Evolutionary conservation across 768 basidiomycete genomes (phyloP), one percentile per base, ranked within the genome.

Genomic region (Mrakia gelida): DNA sequence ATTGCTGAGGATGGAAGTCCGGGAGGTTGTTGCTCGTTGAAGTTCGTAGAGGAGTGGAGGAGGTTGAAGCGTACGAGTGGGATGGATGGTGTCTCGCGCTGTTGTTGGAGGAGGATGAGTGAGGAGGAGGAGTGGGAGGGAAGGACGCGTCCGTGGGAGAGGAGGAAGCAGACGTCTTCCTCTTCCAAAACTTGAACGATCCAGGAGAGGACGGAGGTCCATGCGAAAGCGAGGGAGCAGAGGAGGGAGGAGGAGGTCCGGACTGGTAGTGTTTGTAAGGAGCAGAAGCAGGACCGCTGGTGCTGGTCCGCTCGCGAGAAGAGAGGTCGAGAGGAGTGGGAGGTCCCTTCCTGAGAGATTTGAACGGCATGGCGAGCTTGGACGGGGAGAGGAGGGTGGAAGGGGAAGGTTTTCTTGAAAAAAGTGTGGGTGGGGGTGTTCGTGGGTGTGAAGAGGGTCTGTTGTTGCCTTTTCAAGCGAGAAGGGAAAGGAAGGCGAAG

Each of bases 151-250:
- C 67, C 67, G 67, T 70, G 2, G 67, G 67, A 2, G 65, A 67
- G 16, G 38, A 70, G 10, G n/a, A 30, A 13, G 71, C 28, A 7
- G 45, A 52, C 52, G 72, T 38, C 72, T 73, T 73, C 21, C 72
- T n/a, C 52, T 73, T 73, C 72, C 72, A 73, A 21, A 73, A 73
- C 54, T 73, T 73, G 72, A 73, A 59, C 18, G 72, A 34, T 32
- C 54, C 23, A 49, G 71, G 71, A 2, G 71, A 72, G 11, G 71
- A 26, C 2, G 71, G 49, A 18, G 45, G 0, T 26, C 21, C 45
- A 18, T 28, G 49, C 4, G 43, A 21, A 18, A 71, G 30, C 26
- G 70, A 23, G 15, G 70, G 49, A 28, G 70, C 70, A 6, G 70
- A 71, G 45, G 70, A 13, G 23, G 65, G 67, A 23, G 52, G 28